phyloP scores from a whole-genome alignment of 2,329 filamentous ascomycete species.

The Trichoderma gracile region DNA sequence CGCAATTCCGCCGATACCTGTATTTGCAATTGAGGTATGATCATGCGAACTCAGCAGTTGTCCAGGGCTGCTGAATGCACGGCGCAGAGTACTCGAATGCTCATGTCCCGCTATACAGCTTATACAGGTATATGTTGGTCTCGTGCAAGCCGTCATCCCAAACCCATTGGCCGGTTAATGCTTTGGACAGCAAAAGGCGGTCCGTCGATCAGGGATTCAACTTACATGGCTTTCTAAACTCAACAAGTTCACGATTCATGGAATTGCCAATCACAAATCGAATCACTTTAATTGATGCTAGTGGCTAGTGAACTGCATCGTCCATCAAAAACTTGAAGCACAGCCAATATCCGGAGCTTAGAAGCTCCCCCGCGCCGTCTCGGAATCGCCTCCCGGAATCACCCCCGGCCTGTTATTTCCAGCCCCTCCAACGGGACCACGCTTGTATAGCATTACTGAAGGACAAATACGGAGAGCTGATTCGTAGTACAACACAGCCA shows the following conservation, averaged over 20 bases:
- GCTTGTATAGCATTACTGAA: background rate
- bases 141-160: too few relatives aligned
- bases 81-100: background rate
- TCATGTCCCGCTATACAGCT: background rate
- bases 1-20: background rate
- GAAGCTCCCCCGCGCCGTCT: conserved; percentile 7
- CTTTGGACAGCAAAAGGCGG: too few relatives aligned
- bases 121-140: background rate
- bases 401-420: background rate
- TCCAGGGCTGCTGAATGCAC: too few relatives aligned
- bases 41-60: too few relatives aligned
- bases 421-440: conserved; percentile 2
- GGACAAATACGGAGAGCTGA: too few relatives aligned
- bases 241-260: too few relatives aligned
- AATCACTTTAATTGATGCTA: too few relatives aligned
- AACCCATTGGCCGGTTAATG: too few relatives aligned
- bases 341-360: background rate
- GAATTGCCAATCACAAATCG: too few relatives aligned
- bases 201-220: too few relatives aligned
- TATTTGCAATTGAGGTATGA: background rate
- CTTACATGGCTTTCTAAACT: too few relatives aligned
- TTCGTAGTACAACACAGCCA: background rate
- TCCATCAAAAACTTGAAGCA: background rate
- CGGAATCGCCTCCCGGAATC: background rate
- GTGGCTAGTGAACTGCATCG: too few relatives aligned